Evolutionary conservation across 2,329 filamentous ascomycete species (phyloP), one percentile per base, ranked within the genome.

Genomic region (Fusarium sulawesiense): DNA sequence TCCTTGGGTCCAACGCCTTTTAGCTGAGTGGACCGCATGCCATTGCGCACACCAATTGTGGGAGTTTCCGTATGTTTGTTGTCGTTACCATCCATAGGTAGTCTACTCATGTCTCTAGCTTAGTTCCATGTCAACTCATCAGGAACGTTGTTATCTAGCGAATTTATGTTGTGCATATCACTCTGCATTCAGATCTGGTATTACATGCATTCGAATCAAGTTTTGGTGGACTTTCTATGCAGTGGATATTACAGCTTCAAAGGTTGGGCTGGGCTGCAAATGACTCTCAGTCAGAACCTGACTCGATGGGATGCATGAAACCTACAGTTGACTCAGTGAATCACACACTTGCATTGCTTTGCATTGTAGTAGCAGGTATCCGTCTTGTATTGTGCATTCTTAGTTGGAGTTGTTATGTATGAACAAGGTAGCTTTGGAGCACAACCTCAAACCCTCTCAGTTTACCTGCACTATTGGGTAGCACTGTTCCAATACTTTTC

Each of bases 161-260:
- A 59, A 57, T 64, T 64, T 66, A 73, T 73, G 71, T 74, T 73
- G 69, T 73, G 71, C 71, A 73, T 73, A 56, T 66, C 45, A 46
- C 70, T 74, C 57, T 73, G 66, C 69, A 73, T 64, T 49, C 40
- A 65, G 69, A 70, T 68, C 68, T 66, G 45, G 49, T 62, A 66
- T 61, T 66, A 49, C 66, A 50, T 73, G 68, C 63, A 67, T 64
- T 50, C 37, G 29, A 54, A 59, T 18, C 49, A 53, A 42, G 32
- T 53, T 53, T 53, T 53, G 54, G 53, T 48, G 51, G 51, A 45
- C 41, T 30, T 37, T 32, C 29, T 34, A 34, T 37, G 20, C 32
- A 27, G 32, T 47, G 27, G 7, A 46, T 18, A 44, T 49, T 61
- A 46, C 48, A 55, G 42, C 21, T 23, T 40, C 7, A 13, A 42